Conservation (phyloP, 176 grass and related monocot genomes). For the Ensete glaucum region DNA sequence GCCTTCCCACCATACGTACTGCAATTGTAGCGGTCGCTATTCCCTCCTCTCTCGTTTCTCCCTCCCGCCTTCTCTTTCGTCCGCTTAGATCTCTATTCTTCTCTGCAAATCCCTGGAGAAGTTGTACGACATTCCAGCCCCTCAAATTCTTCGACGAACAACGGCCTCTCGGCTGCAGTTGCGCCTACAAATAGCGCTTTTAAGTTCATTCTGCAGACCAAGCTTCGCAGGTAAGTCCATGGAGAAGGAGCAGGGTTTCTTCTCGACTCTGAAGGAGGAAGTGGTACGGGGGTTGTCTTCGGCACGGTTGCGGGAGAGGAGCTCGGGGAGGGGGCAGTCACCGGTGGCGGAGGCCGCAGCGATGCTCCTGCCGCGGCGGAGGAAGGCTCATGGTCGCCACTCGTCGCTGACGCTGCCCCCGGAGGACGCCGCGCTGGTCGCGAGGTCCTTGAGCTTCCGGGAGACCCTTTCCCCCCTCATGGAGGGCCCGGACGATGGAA, state of each 20-base stretch:
- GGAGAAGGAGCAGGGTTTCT: slow-evolving; percentile 1
- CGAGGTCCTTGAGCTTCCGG: neutral
- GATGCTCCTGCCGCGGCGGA: neutral
- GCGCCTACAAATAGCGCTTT: neutral
- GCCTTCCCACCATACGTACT: too few species aligned
- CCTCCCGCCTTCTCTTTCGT: too few species aligned
- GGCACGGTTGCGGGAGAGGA: neutral
- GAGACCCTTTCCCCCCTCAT: slow-evolving; percentile 4
- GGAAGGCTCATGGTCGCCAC: neutral
- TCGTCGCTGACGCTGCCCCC: neutral
- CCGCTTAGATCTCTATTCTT: too few species aligned
- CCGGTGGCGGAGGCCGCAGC: neutral
- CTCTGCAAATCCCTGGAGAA: too few species aligned
- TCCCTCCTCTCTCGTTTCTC: too few species aligned
- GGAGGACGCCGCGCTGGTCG: neutral
- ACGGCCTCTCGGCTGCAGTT: neutral
- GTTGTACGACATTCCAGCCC: neutral
- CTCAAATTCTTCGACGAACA: neutral
- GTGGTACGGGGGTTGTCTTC: neutral
- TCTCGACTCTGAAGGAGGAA: slow-evolving; percentile 2
- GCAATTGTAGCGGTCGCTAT: too few species aligned
- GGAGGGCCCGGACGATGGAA: neutral
- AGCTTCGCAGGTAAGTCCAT: neutral
- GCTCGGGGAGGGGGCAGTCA: neutral
- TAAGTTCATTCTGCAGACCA: too few species aligned